A percentile compares a stretch with the other conserved stretches of the same genome.
Evolutionary conservation across 257 asterid genomes (phyloP).

Genomic region (Ehretia macrophylla): DNA sequence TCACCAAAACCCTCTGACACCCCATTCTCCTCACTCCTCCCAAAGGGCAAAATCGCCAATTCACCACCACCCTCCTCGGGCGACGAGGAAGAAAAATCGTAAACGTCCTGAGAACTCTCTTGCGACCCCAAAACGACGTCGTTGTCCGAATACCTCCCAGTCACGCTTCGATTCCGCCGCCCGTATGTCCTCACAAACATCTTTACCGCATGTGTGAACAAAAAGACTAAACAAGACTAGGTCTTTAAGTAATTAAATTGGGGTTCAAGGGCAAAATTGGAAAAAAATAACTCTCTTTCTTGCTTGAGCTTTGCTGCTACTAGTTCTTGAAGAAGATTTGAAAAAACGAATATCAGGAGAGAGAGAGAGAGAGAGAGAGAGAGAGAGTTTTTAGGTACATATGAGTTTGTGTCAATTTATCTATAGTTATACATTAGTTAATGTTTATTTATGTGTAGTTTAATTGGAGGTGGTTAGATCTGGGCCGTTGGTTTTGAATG

Average conservation of each 20-base stretch:
- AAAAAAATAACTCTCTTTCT: too few species aligned
- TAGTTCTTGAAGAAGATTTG: constrained; percentile 5
- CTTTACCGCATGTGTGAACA: constrained; percentile 5
- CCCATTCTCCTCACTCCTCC: constrained; percentile 32
- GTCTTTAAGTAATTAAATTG: constrained; percentile 1
- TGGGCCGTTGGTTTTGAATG: constrained; percentile 15
- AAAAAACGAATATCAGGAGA: constrained; percentile 23
- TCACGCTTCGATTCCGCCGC: constrained; percentile 49
- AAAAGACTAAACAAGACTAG: neutral
- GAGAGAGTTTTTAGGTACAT: neutral
- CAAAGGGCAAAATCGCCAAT: constrained; percentile 23
- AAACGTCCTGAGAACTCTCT: constrained; percentile 55
- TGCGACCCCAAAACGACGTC: constrained; percentile 52
- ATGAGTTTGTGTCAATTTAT: neutral
- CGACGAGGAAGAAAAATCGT: constrained; percentile 49
- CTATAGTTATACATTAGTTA: neutral
- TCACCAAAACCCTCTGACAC: constrained; percentile 9
- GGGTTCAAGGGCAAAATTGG: constrained; percentile 9
- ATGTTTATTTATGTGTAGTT: too few species aligned
- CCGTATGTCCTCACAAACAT: constrained; percentile 60
- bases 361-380: constrained; percentile 1
- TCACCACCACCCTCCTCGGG: constrained; percentile 29
- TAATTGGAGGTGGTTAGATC: constrained; percentile 4
- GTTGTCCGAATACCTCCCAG: constrained; percentile 41
- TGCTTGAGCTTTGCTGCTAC: neutral